Percentiles rank a stretch among this genome's conserved stretches.
Conservation (phyloP, 2,329 filamentous ascomycete species). For the Eutypella sp. region DNA sequence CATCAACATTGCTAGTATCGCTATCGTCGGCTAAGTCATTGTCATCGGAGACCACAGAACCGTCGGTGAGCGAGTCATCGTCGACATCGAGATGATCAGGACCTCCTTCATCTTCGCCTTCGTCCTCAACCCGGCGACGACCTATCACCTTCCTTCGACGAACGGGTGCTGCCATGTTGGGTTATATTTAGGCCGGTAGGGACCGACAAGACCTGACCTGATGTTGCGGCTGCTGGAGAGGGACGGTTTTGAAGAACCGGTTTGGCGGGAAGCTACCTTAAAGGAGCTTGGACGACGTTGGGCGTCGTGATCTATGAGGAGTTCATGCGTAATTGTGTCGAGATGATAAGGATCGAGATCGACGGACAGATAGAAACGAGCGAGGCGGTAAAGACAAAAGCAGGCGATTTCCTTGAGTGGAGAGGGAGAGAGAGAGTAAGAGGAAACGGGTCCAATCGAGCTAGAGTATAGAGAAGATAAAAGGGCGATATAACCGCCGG, state of each 20-base stretch:
- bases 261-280: conserved; percentile 14
- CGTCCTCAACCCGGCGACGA: conserved; percentile 63
- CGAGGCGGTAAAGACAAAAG: background rate
- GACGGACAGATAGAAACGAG: conserved; percentile 9
- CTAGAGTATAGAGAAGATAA: background rate
- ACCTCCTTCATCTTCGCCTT: conserved; percentile 63
- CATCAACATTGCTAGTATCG: conserved; percentile 59
- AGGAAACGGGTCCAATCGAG: background rate
- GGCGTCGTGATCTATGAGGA: conserved; percentile 24
- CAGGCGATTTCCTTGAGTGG: background rate
- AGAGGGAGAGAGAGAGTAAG: background rate
- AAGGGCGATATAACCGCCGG: conserved; percentile 27
- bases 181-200: too few species aligned
- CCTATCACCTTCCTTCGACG: conserved; percentile 63
- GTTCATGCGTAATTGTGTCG: conserved; percentile 20
- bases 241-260: conserved; percentile 6
- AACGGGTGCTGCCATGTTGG: conserved; percentile 43
- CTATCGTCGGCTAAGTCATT: conserved; percentile 55
- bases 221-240: too few species aligned
- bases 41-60: conserved; percentile 58
- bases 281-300: conserved; percentile 22
- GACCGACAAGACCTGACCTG: conserved; percentile 1
- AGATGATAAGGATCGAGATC: conserved; percentile 12
- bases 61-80: conserved; percentile 63
- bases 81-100: conserved; percentile 53